Evolutionary conservation across 1,284 basidiomycete species (phyloP).

Genomic region (Cryptococcus sp.): DNA sequence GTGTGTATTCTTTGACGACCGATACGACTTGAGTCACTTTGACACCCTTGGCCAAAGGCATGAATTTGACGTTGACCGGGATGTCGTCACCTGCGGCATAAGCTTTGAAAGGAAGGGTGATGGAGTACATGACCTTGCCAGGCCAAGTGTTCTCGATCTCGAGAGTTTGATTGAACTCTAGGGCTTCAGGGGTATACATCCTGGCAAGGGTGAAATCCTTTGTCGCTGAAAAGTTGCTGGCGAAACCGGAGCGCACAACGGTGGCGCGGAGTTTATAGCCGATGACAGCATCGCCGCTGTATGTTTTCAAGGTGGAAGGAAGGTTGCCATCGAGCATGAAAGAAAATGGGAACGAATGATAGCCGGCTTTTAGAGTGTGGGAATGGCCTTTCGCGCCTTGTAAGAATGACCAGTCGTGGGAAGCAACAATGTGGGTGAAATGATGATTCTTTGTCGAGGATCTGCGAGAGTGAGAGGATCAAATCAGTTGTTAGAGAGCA

Average conservation of each 20-base stretch:
- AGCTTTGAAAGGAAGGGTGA: conserved; percentile 62
- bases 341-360: conserved; percentile 67
- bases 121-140: conserved; percentile 87
- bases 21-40: conserved; percentile 68
- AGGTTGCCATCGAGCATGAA: conserved; percentile 82
- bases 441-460: conserved; percentile 48
- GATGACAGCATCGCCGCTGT: conserved; percentile 63
- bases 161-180: conserved; percentile 92
- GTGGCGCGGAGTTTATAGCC: conserved; percentile 83
- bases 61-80: conserved; percentile 79
- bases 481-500: conserved; percentile 7
- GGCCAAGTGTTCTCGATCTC: conserved; percentile 95
- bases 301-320: conserved; percentile 71
- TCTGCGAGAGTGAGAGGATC: conserved; percentile 11
- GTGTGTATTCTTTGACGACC: conserved; percentile 68
- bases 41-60: conserved; percentile 81
- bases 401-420: conserved; percentile 72
- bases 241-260: conserved; percentile 72
- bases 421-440: conserved; percentile 68
- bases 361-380: conserved; percentile 74
- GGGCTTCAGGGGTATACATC: conserved; percentile 73
- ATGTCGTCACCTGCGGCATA: conserved; percentile 85
- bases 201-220: conserved; percentile 69
- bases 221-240: conserved; percentile 67
- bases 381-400: conserved; percentile 68